Percentiles rank a stretch among this genome's conserved stretches.
Evolutionary conservation across 2,329 filamentous ascomycete species (phyloP).

Genomic region (Pseudogymnoascus sp.): DNA sequence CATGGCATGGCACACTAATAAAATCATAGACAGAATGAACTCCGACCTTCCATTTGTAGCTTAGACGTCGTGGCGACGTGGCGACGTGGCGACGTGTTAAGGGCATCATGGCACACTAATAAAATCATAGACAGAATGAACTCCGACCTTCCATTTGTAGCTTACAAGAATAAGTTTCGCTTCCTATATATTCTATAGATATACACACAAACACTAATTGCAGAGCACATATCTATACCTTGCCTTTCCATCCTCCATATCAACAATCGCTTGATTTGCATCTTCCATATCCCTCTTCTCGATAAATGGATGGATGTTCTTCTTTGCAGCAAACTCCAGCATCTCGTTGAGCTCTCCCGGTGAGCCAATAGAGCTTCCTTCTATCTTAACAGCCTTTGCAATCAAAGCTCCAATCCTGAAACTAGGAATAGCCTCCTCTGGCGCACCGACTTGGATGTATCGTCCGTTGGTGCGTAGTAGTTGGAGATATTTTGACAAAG

Average conservation of each 20-base stretch:
- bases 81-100: no score
- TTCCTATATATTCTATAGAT: background rate
- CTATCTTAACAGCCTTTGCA: constrained; percentile 42
- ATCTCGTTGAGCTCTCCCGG: constrained; percentile 53
- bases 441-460: constrained; percentile 59
- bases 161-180: background rate
- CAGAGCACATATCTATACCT: constrained; percentile 42
- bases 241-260: constrained; percentile 48
- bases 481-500: constrained; percentile 50
- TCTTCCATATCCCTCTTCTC: constrained; percentile 47
- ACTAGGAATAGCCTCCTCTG: constrained; percentile 48
- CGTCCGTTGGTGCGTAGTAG: constrained; percentile 51
- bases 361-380: constrained; percentile 28
- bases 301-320: constrained; percentile 50
- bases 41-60: background rate
- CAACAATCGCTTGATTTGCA: constrained; percentile 47
- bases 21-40: background rate
- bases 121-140: background rate
- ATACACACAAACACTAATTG: constrained; percentile 28
- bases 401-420: constrained; percentile 50
- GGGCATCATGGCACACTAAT: background rate
- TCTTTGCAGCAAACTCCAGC: constrained; percentile 50
- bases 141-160: background rate
- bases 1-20: background rate
- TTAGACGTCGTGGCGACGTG: no score